Conservation (phyloP, 352 stramenopile genomes). For the Phytophthora constricta region DNA sequence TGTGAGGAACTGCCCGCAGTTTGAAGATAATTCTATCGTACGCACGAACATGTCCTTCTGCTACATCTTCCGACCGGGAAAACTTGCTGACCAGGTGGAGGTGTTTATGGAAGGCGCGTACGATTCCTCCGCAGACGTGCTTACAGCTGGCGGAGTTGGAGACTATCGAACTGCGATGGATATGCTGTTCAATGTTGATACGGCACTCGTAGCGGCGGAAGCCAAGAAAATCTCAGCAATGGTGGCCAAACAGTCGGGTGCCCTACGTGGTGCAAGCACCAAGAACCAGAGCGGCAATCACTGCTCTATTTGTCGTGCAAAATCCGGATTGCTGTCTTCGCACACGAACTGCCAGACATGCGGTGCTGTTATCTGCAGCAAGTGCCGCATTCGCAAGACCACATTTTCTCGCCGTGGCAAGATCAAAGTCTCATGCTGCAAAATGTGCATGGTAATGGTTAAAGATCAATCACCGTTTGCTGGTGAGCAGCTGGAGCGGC, state of each 20-base stretch:
- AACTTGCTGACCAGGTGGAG: conserved; percentile 57
- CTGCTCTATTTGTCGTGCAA: conserved; percentile 73
- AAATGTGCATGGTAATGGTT: conserved; percentile 73
- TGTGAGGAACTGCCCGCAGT: conserved; percentile 64
- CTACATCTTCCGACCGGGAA: conserved; percentile 72
- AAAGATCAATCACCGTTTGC: conserved; percentile 76
- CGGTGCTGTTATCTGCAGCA: conserved; percentile 74
- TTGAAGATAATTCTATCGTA: conserved; percentile 81
- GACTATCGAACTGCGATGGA: conserved; percentile 75
- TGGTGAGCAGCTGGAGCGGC: conserved; percentile 50
- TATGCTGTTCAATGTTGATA: conserved; percentile 64
- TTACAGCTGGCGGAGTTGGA: conserved; percentile 70
- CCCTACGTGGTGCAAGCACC: conserved; percentile 31
- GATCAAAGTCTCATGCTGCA: conserved; percentile 74
- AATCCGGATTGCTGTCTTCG: conserved; percentile 59
- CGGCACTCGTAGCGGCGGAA: conserved; percentile 52
- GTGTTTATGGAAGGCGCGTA: conserved; percentile 79
- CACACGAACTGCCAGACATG: conserved; percentile 69
- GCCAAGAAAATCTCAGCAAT: conserved; percentile 75
- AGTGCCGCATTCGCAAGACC: conserved; percentile 72
- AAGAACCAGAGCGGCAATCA: conserved; percentile 50
- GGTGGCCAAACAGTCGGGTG: conserved; percentile 51
- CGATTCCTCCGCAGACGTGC: conserved; percentile 63
- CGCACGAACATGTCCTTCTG: conserved; percentile 74
- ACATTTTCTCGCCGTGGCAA: conserved; percentile 63